Evolutionary conservation across 2,329 filamentous ascomycete species (phyloP).

Genomic region (Fusarium robinianum): DNA sequence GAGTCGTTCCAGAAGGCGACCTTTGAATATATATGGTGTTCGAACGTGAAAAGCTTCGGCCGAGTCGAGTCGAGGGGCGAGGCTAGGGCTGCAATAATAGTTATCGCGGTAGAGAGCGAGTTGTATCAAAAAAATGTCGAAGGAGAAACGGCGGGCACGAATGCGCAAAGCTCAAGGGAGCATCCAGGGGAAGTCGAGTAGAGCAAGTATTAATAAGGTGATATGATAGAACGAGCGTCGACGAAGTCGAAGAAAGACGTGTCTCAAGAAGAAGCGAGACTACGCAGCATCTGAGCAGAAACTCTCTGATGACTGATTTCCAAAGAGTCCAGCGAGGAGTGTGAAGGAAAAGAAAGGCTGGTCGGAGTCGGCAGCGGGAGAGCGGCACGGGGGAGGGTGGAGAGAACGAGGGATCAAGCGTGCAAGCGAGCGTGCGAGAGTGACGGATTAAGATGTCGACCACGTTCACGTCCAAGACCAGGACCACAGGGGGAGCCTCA

Average conservation of each 20-base stretch:
- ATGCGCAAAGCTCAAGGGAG: conserved; percentile 21
- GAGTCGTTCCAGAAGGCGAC: conserved; percentile 34
- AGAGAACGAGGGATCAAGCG: conserved; percentile 30
- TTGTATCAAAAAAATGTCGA: conserved; percentile 33
- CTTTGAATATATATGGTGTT: conserved; percentile 34
- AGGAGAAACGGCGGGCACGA: conserved; percentile 38
- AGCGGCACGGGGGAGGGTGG: conserved; percentile 35
- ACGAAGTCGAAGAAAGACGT: conserved; percentile 35
- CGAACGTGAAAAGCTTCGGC: conserved; percentile 34
- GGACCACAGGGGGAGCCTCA: conserved; percentile 35
- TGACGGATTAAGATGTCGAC: conserved; percentile 28
- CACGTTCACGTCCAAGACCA: conserved; percentile 29
- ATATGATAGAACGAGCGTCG: conserved; percentile 42
- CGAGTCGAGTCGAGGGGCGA: conserved; percentile 29
- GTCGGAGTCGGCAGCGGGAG: conserved; percentile 25
- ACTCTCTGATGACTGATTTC: conserved; percentile 34
- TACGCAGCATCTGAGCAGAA: conserved; percentile 39
- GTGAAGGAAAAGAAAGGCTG: conserved; percentile 27
- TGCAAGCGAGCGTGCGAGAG: conserved; percentile 30
- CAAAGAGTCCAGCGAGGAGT: conserved; percentile 29
- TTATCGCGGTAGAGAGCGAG: conserved; percentile 32
- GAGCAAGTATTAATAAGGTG: conserved; percentile 41
- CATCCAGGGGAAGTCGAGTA: conserved; percentile 28
- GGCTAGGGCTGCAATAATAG: conserved; percentile 27
- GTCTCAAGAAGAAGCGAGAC: conserved; percentile 37